These are phyloP conservation scores for Hondaea fermentalgiana DNA, from an alignment of 108 stramenopile species.

Conservation along the genomic window DNA sequence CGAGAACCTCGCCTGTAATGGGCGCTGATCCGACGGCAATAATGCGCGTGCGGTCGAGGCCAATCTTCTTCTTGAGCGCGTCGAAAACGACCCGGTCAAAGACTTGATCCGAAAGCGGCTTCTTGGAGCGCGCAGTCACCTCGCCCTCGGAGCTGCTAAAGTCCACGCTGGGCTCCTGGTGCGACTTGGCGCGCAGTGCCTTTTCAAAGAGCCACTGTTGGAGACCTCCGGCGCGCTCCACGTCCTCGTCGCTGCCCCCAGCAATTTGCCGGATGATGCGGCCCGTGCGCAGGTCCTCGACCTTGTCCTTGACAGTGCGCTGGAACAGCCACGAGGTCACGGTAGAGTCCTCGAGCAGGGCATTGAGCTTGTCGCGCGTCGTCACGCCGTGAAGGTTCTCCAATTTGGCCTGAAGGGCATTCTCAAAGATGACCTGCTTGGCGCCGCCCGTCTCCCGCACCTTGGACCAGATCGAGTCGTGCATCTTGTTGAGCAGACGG, in stretches of 20 bases:
- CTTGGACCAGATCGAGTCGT: slow-evolving; percentile 49
- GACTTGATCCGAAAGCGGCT: slow-evolving; percentile 60
- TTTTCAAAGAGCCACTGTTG: slow-evolving; percentile 22
- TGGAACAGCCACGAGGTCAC: not conserved
- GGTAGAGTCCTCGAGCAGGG: not conserved
- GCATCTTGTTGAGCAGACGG: slow-evolving; percentile 82
- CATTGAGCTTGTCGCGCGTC: not conserved
- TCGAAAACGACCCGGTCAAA: slow-evolving; percentile 88
- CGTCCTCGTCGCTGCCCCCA: not conserved
- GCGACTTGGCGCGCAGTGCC: slow-evolving; percentile 25
- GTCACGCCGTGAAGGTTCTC: not conserved
- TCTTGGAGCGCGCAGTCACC: slow-evolving; percentile 30
- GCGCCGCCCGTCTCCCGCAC: not conserved
- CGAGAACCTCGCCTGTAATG: slow-evolving; percentile 70
- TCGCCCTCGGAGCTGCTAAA: slow-evolving; percentile 19
- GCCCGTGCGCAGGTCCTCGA: not conserved
- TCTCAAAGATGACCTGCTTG: not conserved
- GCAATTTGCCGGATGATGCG: not conserved
- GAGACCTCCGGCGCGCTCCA: slow-evolving; percentile 2
- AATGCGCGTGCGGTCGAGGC: slow-evolving; percentile 33
- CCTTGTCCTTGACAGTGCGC: not conserved
- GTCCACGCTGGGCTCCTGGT: slow-evolving; percentile 64
- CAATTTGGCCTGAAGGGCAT: not conserved
- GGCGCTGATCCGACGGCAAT: slow-evolving; percentile 86
- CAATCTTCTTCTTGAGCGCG: slow-evolving; percentile 77